Evolutionary conservation across 2,329 filamentous ascomycete genomes (phyloP).

Genomic region (Hypomyces perniciosus): DNA sequence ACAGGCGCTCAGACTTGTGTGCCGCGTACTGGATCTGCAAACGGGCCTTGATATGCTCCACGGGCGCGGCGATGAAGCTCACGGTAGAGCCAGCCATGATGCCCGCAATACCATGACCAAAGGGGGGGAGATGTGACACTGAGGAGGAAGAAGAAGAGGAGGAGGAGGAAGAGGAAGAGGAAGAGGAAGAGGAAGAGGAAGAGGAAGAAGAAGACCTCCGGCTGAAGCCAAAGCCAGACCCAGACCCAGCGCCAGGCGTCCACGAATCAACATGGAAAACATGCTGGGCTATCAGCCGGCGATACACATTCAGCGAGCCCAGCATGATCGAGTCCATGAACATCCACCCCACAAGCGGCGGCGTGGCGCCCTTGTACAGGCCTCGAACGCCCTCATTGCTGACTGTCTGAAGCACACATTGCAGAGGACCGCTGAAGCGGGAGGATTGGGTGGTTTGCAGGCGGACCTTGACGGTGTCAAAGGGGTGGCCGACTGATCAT

Average conservation of each 20-base stretch:
- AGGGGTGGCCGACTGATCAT: constrained; percentile 58
- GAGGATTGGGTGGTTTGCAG: constrained; percentile 75
- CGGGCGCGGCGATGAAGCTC: constrained; percentile 84
- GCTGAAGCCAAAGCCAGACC: constrained; percentile 15
- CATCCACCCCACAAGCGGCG: constrained; percentile 95
- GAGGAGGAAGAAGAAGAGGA: constrained; percentile 18
- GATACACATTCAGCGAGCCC: constrained; percentile 85
- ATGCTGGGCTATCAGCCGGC: constrained; percentile 72
- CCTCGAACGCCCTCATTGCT: constrained; percentile 78
- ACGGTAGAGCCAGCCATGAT: constrained; percentile 84
- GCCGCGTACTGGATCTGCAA: constrained; percentile 91
- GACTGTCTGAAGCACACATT: constrained; percentile 79
- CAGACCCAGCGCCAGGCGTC: constrained; percentile 22
- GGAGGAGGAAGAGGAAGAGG: not conserved
- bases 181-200: constrained; percentile 17
- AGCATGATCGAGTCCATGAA: constrained; percentile 93
- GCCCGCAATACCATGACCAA: constrained; percentile 84
- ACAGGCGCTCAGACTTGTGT: constrained; percentile 68
- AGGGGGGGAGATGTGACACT: constrained; percentile 54
- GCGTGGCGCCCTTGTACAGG: constrained; percentile 90
- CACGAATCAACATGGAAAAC: constrained; percentile 55
- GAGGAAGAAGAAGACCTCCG: not conserved
- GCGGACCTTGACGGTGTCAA: constrained; percentile 96
- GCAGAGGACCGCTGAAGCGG: constrained; percentile 78
- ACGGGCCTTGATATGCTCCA: constrained; percentile 92